These are phyloP conservation scores for Hypholoma fasciculare DNA, from an alignment of 768 basidiomycete species.

Conservation along the genomic window DNA sequence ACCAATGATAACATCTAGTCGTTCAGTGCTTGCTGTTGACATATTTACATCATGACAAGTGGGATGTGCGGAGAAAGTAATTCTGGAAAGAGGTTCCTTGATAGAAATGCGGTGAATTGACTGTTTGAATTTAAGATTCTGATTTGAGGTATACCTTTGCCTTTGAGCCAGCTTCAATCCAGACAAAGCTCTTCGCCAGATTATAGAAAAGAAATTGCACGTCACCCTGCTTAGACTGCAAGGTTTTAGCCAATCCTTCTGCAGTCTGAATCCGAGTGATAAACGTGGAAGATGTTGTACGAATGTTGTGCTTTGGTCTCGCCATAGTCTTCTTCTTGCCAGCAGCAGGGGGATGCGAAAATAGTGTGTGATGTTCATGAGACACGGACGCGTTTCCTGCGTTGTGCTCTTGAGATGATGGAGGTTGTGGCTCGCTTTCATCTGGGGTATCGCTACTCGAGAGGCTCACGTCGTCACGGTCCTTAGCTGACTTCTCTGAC, in stretches of 20 bases:
- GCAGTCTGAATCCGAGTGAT: slow-evolving; percentile 82
- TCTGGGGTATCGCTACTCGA: slow-evolving; percentile 84
- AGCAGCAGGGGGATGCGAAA: slow-evolving; percentile 45
- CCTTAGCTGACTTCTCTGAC: slow-evolving; percentile 45
- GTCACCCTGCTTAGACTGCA: slow-evolving; percentile 84
- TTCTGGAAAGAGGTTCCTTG: slow-evolving; percentile 83
- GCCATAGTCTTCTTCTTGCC: slow-evolving; percentile 65
- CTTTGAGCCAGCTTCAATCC: slow-evolving; percentile 86
- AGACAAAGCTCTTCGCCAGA: slow-evolving; percentile 77
- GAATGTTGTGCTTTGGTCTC: slow-evolving; percentile 88
- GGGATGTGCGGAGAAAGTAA: slow-evolving; percentile 84
- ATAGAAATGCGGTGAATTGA: neutral
- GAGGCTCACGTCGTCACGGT: slow-evolving; percentile 66
- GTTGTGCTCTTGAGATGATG: slow-evolving; percentile 39
- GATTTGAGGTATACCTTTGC: slow-evolving; percentile 57
- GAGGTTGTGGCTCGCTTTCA: slow-evolving; percentile 44
- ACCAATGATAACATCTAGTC: slow-evolving; percentile 87
- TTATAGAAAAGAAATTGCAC: slow-evolving; percentile 88
- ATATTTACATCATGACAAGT: slow-evolving; percentile 91
- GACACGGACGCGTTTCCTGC: slow-evolving; percentile 35
- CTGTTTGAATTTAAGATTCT: too few relatives aligned
- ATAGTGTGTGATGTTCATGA: slow-evolving; percentile 55
- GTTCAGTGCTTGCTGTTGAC: slow-evolving; percentile 73
- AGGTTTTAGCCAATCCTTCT: slow-evolving; percentile 71
- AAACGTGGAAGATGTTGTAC: slow-evolving; percentile 90